A percentile compares a stretch with the other conserved stretches of the same genome.
phyloP scores from a whole-genome alignment of 306 rosid species.

The Lathyrus tuberosus region DNA sequence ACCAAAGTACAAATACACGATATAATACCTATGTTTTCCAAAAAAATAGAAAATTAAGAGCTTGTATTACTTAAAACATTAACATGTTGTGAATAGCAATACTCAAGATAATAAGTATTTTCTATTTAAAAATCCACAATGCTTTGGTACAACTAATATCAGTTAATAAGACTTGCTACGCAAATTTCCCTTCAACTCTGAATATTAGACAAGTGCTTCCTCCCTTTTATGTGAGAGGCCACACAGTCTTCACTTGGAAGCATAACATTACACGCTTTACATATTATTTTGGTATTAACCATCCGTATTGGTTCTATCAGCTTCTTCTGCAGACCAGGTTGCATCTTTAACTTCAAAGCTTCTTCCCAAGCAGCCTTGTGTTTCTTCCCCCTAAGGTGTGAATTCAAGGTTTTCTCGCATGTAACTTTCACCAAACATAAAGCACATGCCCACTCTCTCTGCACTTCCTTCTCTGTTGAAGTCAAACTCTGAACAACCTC shows the following conservation, averaged over 20 bases:
- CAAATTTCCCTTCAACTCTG: background rate
- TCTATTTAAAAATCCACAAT: background rate
- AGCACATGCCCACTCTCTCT: conserved; percentile 57
- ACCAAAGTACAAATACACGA: no score
- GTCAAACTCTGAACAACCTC: conserved; percentile 35
- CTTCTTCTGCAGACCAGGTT: conserved; percentile 5
- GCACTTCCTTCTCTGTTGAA: conserved; percentile 39
- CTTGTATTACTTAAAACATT: no score
- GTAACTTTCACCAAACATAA: conserved; percentile 42
- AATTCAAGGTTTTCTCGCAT: conserved; percentile 3
- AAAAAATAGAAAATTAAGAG: no score
- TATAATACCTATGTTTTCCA: no score
- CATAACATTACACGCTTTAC: conserved; percentile 42
- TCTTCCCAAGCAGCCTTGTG: conserved; percentile 43
- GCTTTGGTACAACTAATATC: background rate
- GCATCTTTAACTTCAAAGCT: conserved; percentile 40
- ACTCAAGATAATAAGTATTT: no score
- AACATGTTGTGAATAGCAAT: no score
- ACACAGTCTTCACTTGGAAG: conserved; percentile 31
- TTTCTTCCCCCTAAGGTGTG: conserved; percentile 40
- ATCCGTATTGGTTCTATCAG: background rate
- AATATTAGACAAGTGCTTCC: conserved; percentile 45
- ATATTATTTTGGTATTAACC: background rate
- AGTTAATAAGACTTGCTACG: background rate
- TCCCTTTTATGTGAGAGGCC: conserved; percentile 44